Conservation (phyloP, 257 asterid species). For the Forsythia viridissima region DNA sequence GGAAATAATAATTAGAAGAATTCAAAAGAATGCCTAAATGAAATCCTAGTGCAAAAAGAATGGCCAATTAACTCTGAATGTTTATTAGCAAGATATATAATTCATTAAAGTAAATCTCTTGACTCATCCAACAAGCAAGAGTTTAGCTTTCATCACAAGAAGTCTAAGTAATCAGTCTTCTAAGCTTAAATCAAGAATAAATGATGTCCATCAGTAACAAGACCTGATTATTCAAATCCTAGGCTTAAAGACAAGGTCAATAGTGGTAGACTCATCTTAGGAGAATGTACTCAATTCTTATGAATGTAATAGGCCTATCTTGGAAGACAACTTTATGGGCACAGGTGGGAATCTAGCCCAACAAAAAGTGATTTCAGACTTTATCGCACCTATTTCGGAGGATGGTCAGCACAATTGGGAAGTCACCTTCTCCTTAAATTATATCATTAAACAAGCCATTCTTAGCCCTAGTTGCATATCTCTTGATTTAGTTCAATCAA, state of each 20-base stretch:
- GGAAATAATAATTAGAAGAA: not conserved
- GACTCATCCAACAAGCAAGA: constrained; percentile 20
- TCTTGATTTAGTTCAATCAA: constrained; percentile 15
- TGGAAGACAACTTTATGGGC: not conserved
- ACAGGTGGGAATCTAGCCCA: not conserved
- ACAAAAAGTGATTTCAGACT: not conserved
- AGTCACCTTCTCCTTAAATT: not conserved
- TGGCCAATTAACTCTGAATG: not conserved
- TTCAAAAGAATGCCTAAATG: not conserved
- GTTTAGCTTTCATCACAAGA: not conserved
- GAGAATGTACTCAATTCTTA: not conserved
- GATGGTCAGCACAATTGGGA: not conserved
- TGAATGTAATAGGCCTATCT: not conserved
- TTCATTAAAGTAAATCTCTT: not conserved
- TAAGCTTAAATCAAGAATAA: not conserved
- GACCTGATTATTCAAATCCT: not conserved
- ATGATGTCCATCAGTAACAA: not conserved
- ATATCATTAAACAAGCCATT: constrained; percentile 8
- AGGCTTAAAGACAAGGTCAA: constrained; percentile 1
- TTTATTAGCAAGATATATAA: not conserved
- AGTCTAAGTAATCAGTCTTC: not conserved
- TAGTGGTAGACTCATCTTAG: not conserved
- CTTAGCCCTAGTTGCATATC: constrained; percentile 12
- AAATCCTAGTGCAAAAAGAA: constrained; percentile 20
- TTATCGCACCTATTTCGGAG: not conserved